Percentiles rank a stretch among this genome's conserved stretches.
Conservation (phyloP, 352 stramenopile genomes). For the Heterotrichella gracilis region DNA sequence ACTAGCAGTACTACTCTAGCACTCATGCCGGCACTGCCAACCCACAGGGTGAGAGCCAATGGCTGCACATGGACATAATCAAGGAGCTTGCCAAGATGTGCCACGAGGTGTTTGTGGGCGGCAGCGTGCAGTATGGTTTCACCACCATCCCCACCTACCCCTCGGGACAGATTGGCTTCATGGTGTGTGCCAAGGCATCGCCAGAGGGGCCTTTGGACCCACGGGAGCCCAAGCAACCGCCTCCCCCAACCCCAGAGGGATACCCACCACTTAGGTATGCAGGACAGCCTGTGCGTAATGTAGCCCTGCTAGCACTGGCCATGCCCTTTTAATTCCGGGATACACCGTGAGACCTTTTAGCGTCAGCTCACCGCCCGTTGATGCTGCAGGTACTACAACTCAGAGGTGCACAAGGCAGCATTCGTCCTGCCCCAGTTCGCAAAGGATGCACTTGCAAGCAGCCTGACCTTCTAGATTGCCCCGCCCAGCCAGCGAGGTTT, state of each 20-base stretch:
- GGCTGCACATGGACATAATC: slow-evolving; percentile 86
- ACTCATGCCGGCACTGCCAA: too few species aligned
- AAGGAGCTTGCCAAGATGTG: slow-evolving; percentile 57
- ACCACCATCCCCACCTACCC: slow-evolving; percentile 93
- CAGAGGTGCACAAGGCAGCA: slow-evolving; percentile 56
- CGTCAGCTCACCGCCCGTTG: slow-evolving; percentile 25
- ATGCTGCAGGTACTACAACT: slow-evolving; percentile 73
- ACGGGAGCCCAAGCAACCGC: too few species aligned
- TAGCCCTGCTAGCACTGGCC: too few species aligned
- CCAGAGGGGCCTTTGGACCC: slow-evolving; percentile 11
- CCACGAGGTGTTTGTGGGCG: slow-evolving; percentile 44
- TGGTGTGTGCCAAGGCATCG: slow-evolving; percentile 26
- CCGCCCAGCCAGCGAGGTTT: too few species aligned
- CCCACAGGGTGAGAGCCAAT: slow-evolving; percentile 86
- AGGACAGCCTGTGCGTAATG: too few species aligned
- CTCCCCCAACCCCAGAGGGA: too few species aligned
- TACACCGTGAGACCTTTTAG: slow-evolving; percentile 15
- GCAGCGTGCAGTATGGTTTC: slow-evolving; percentile 88
- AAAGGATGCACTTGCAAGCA: too few species aligned
- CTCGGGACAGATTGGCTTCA: slow-evolving; percentile 88
- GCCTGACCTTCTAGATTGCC: too few species aligned
- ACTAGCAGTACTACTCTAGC: too few species aligned
- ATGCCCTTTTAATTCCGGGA: too few species aligned
- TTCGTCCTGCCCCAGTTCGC: slow-evolving; percentile 88
- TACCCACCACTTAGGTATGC: too few species aligned